Percentiles rank a stretch among this genome's conserved stretches.
phyloP scores from a whole-genome alignment of 345 rosid species.

The Lepidium sativum region DNA sequence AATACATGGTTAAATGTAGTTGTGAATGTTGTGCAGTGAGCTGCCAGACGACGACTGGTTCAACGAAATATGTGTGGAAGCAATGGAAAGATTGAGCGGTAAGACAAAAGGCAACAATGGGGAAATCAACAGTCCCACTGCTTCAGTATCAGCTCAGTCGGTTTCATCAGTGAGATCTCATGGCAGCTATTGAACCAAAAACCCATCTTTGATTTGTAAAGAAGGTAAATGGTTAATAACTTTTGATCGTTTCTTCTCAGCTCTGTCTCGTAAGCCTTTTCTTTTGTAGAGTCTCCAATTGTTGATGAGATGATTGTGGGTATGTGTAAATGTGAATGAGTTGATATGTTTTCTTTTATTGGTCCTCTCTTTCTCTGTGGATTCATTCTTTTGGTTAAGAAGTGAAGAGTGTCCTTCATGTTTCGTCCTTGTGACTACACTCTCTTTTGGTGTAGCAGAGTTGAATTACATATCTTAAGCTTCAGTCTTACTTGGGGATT shows the following conservation, averaged over 20 bases:
- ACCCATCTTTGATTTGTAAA: slow-evolving; percentile 12
- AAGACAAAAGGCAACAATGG: slow-evolving; percentile 68
- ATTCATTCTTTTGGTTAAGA: not conserved
- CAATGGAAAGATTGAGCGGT: slow-evolving; percentile 80
- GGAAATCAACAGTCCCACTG: slow-evolving; percentile 87
- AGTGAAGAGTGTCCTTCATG: not conserved
- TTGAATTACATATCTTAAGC: not conserved
- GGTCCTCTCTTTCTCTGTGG: not conserved
- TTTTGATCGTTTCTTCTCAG: slow-evolving; percentile 10
- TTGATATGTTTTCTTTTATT: not conserved
- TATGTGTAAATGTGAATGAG: slow-evolving; percentile 15
- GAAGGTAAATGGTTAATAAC: slow-evolving; percentile 8
- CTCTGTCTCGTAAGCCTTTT: not conserved
- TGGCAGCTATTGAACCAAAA: slow-evolving; percentile 45
- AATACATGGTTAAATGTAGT: not conserved
- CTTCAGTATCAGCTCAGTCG: slow-evolving; percentile 94
- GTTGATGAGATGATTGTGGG: slow-evolving; percentile 13
- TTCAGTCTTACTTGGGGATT: not conserved
- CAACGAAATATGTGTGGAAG: slow-evolving; percentile 69
- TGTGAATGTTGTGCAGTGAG: slow-evolving; percentile 37
- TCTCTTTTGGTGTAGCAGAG: slow-evolving; percentile 4
- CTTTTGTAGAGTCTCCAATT: slow-evolving; percentile 16
- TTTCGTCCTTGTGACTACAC: not conserved
- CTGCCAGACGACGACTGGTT: slow-evolving; percentile 96
- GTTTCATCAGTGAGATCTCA: slow-evolving; percentile 89